These are phyloP conservation scores for Colletotrichum lini DNA, from an alignment of 2,329 filamentous ascomycete genomes.

Conservation along the genomic window DNA sequence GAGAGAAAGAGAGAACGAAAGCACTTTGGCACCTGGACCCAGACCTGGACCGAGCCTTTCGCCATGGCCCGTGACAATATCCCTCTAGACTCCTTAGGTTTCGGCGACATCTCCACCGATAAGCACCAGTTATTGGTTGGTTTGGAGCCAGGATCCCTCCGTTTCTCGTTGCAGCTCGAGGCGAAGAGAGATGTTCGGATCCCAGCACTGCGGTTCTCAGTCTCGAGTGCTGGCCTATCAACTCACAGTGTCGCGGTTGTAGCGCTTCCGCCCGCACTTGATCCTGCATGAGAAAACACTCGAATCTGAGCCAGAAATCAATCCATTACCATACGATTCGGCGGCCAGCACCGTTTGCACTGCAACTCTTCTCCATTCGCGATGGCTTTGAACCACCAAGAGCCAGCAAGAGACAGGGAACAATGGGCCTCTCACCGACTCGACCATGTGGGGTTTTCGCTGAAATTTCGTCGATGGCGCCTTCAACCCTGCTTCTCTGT, in stretches of 20 bases:
- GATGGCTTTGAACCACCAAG: constrained; percentile 11
- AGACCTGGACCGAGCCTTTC: constrained; percentile 18
- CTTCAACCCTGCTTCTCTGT: constrained; percentile 36
- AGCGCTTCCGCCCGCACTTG: constrained; percentile 23
- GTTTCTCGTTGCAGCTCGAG: constrained; percentile 31
- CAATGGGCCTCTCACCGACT: constrained; percentile 35
- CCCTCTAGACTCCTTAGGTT: constrained; percentile 6
- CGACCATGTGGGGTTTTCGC: constrained; percentile 24
- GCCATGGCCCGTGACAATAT: constrained; percentile 17
- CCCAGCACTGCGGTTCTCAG: constrained; percentile 2
- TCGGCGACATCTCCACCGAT: constrained; percentile 34
- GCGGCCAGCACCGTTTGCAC: constrained; percentile 16
- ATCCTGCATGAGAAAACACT: constrained; percentile 18
- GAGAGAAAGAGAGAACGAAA: constrained; percentile 18
- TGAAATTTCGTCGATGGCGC: constrained; percentile 39
- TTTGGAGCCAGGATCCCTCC: constrained; percentile 12
- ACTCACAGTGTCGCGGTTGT: constrained; percentile 24
- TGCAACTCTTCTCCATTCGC: constrained; percentile 28
- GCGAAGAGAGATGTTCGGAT: constrained; percentile 27
- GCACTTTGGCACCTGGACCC: constrained; percentile 32
- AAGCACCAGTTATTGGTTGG: constrained; percentile 21
- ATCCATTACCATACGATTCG: constrained; percentile 37
- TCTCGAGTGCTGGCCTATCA: constrained; percentile 22
- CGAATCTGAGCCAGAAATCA: constrained; percentile 21
- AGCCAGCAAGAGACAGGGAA: constrained; percentile 8